These are phyloP conservation scores for Curvularia verruculosa DNA, from an alignment of 2,329 filamentous ascomycete species.

Conservation along the genomic window DNA sequence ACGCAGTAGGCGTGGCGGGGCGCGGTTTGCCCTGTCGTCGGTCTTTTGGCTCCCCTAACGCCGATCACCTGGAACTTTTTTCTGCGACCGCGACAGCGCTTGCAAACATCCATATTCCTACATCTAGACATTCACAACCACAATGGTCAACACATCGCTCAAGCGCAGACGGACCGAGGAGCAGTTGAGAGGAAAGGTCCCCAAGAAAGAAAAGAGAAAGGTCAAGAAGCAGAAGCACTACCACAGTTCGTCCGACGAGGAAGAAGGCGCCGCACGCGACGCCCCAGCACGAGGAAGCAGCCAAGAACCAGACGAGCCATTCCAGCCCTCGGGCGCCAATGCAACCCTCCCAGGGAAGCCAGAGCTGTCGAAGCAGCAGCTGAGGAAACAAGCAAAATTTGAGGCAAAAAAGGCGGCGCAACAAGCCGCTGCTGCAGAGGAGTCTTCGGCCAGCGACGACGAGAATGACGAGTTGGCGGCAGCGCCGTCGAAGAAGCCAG, in stretches of 20 bases:
- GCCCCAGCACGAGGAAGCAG: constrained; percentile 31
- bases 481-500: constrained; percentile 20
- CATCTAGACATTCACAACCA: constrained; percentile 19
- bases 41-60: constrained; percentile 24
- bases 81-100: constrained; percentile 16
- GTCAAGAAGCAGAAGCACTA: constrained; percentile 68
- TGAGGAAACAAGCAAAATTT: constrained; percentile 26
- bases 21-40: constrained; percentile 44
- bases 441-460: constrained; percentile 18
- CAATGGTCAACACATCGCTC: constrained; percentile 49
- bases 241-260: constrained; percentile 68
- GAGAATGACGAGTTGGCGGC: constrained; percentile 3
- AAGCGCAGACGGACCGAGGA: constrained; percentile 67
- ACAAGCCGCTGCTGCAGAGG: constrained; percentile 16
- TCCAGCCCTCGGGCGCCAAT: constrained; percentile 33
- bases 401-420: constrained; percentile 24
- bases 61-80: constrained; percentile 38
- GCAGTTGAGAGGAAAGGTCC: constrained; percentile 60
- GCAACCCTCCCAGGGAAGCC: constrained; percentile 22
- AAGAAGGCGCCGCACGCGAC: constrained; percentile 46
- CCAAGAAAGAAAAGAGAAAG: constrained; percentile 62
- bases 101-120: constrained; percentile 6
- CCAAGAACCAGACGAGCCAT: constrained; percentile 34
- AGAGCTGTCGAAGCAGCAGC: constrained; percentile 21
- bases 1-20: constrained; percentile 19